Evolutionary conservation across 106 monocot species (phyloP).

Genomic region (Triglochin maritima): DNA sequence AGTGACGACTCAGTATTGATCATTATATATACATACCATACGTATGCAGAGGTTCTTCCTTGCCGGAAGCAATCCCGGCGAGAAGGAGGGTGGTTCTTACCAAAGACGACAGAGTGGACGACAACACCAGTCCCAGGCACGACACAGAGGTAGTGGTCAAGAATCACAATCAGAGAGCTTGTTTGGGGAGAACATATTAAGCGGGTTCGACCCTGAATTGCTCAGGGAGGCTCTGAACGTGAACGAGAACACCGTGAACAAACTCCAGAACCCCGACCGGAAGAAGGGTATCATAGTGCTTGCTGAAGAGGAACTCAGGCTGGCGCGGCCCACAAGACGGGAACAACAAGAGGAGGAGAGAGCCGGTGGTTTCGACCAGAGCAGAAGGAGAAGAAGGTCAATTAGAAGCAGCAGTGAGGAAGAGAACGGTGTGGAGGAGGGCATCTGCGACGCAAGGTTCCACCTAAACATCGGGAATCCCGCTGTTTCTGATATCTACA

Average conservation of each 20-base stretch:
- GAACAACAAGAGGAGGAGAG: background rate
- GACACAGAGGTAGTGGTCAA: background rate
- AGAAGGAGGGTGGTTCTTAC: background rate
- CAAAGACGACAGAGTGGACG: background rate
- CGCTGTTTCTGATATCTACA: slow-evolving; percentile 7
- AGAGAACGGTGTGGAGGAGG: slow-evolving; percentile 42
- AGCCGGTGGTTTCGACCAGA: background rate
- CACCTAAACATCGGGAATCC: slow-evolving; percentile 42
- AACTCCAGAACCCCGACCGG: slow-evolving; percentile 28
- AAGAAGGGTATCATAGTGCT: slow-evolving; percentile 30
- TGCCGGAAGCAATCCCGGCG: slow-evolving; percentile 16
- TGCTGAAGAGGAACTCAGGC: slow-evolving; percentile 15
- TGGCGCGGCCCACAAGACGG: slow-evolving; percentile 10
- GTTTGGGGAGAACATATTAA: slow-evolving; percentile 22
- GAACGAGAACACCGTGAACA: slow-evolving; percentile 19
- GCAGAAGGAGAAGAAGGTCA: too few relatives aligned
- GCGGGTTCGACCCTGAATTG: slow-evolving; percentile 24
- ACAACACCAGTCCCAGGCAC: background rate
- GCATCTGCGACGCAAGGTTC: slow-evolving; percentile 29
- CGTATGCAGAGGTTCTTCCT: slow-evolving; percentile 25
- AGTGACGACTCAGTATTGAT: background rate
- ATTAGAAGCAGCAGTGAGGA: background rate
- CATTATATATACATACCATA: background rate
- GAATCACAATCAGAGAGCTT: background rate
- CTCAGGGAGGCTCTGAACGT: slow-evolving; percentile 32